Conservation (phyloP, 2,329 filamentous ascomycete genomes). For the Xylariaceae sp. region DNA sequence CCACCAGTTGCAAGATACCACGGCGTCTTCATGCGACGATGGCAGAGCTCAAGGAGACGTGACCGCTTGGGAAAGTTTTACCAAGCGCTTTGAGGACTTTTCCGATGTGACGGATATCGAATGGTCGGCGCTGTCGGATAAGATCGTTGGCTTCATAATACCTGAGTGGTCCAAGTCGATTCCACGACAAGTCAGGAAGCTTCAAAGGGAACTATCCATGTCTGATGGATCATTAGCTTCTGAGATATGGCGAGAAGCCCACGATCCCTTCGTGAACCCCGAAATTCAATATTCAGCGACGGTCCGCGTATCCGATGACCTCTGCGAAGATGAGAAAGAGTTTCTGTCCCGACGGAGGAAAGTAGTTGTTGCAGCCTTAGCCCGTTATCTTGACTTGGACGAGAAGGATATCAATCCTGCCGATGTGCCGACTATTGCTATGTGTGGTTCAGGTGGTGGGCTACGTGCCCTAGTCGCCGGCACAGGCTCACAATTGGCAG, state of each 20-base stretch:
- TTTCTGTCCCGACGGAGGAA: constrained; percentile 67
- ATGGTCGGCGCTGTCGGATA: constrained; percentile 52
- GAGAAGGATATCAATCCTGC: constrained; percentile 84
- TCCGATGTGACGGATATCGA: constrained; percentile 52
- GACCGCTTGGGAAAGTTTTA: constrained; percentile 47
- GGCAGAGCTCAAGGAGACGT: constrained; percentile 18
- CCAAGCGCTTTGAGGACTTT: constrained; percentile 48
- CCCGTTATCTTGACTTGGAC: constrained; percentile 73
- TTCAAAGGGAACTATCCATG: constrained; percentile 84
- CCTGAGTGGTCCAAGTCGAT: constrained; percentile 78
- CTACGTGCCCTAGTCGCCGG: constrained; percentile 86
- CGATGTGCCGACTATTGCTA: constrained; percentile 87
- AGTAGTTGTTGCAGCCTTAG: constrained; percentile 68
- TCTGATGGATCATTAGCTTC: constrained; percentile 82
- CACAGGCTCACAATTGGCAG: constrained; percentile 78
- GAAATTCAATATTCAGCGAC: constrained; percentile 79
- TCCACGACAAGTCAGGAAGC: constrained; percentile 72
- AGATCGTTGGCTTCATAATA: constrained; percentile 65
- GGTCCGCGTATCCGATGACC: constrained; percentile 74
- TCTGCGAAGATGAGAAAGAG: constrained; percentile 77
- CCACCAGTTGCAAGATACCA: constrained; percentile 14
- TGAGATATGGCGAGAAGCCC: constrained; percentile 89
- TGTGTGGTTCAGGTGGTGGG: constrained; percentile 92
- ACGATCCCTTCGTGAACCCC: constrained; percentile 76
- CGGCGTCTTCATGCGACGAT: constrained; percentile 13